A percentile compares a stretch with the other conserved stretches of the same genome.
phyloP scores from a whole-genome alignment of 345 rosid genomes.

The Pistacia atlantica region DNA sequence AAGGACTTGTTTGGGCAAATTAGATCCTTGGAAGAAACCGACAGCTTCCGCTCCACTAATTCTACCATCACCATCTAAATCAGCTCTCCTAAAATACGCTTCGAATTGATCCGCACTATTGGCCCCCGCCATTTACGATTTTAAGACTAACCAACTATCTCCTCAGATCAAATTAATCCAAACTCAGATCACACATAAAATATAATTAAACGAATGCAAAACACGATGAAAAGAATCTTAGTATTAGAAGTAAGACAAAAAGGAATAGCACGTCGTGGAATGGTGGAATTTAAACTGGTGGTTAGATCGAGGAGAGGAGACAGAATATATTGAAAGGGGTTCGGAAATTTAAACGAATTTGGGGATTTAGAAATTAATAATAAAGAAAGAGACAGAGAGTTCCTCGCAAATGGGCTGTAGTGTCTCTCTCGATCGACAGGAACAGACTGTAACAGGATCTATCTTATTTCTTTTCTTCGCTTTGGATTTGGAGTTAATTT shows the following conservation, averaged over 20 bases:
- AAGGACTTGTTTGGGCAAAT: constrained; percentile 81
- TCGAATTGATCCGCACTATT: constrained; percentile 73
- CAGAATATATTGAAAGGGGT: background rate
- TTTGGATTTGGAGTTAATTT: background rate
- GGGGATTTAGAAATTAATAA: background rate
- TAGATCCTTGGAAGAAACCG: constrained; percentile 87
- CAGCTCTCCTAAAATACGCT: constrained; percentile 81
- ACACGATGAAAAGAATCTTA: background rate
- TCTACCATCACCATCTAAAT: constrained; percentile 94
- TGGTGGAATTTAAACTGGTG: background rate
- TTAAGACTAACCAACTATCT: background rate
- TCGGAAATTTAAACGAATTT: background rate
- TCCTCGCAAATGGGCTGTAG: background rate
- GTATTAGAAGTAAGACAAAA: background rate
- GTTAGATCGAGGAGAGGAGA: constrained; percentile 26
- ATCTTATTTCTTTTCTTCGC: too few relatives aligned
- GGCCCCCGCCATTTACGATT: constrained; percentile 50
- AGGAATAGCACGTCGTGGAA: background rate
- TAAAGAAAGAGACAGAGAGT: background rate
- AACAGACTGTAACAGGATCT: background rate
- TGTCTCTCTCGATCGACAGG: constrained; percentile 6
- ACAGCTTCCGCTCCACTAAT: constrained; percentile 96
- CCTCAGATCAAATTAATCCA: constrained; percentile 16
- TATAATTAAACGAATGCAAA: background rate
- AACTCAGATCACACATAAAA: background rate